These are phyloP conservation scores for Aspergillus hiratsukae DNA, from an alignment of 2,329 filamentous ascomycete species.

Conservation along the genomic window DNA sequence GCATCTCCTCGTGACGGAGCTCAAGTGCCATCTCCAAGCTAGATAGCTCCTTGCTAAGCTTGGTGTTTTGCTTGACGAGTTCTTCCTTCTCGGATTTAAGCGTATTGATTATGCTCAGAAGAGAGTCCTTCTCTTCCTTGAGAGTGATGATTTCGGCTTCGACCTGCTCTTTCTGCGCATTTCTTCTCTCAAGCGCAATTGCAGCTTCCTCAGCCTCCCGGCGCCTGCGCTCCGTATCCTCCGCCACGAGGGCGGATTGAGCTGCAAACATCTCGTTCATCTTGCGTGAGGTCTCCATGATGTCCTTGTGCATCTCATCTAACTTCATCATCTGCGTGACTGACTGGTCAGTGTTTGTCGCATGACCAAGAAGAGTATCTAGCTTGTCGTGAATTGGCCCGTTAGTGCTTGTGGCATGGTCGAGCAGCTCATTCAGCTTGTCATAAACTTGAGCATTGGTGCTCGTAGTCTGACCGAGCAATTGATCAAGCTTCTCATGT, in stretches of 20 bases:
- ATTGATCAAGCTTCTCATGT: slow-evolving; percentile 55
- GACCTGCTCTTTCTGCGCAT: slow-evolving; percentile 61
- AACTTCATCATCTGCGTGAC: slow-evolving; percentile 74
- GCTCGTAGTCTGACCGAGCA: slow-evolving; percentile 32
- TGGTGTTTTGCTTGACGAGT: slow-evolving; percentile 70
- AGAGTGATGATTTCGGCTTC: slow-evolving; percentile 49
- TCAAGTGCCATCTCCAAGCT: slow-evolving; percentile 85
- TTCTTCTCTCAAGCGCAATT: slow-evolving; percentile 72
- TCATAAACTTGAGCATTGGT: slow-evolving; percentile 49
- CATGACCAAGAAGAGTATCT: slow-evolving; percentile 46
- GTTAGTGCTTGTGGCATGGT: slow-evolving; percentile 27
- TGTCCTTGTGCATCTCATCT: slow-evolving; percentile 83
- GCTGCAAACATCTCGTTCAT: slow-evolving; percentile 64
- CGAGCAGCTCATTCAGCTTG: slow-evolving; percentile 50
- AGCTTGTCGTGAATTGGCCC: slow-evolving; percentile 32
- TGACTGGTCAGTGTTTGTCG: slow-evolving; percentile 61
- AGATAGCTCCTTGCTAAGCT: slow-evolving; percentile 78
- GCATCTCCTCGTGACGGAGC: slow-evolving; percentile 84
- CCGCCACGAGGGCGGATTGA: slow-evolving; percentile 51
- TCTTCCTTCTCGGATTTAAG: slow-evolving; percentile 56
- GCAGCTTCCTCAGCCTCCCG: slow-evolving; percentile 75
- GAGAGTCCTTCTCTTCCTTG: slow-evolving; percentile 58
- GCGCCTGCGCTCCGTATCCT: slow-evolving; percentile 75
- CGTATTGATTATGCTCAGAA: slow-evolving; percentile 52
- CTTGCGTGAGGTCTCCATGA: slow-evolving; percentile 77